Percentiles rank a stretch among this genome's conserved stretches.
Evolutionary conservation across 306 rosid genomes (phyloP).

Genomic region (Glycine soja): DNA sequence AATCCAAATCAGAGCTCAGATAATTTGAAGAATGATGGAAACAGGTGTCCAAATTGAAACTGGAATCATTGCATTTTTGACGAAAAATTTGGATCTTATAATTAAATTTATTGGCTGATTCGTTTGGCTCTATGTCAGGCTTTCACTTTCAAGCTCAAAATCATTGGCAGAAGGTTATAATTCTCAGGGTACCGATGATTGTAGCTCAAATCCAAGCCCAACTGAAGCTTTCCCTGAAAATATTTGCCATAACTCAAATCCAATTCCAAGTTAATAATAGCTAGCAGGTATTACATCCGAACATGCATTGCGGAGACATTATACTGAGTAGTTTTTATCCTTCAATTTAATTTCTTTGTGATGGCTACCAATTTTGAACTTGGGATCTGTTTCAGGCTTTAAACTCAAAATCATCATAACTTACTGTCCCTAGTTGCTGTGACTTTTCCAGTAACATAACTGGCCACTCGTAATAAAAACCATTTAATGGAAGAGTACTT

Average conservation of each 20-base stretch:
- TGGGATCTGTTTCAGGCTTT: constrained; percentile 35
- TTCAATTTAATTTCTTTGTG: constrained; percentile 1
- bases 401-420: background rate
- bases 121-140: background rate
- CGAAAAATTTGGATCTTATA: background rate
- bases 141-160: background rate
- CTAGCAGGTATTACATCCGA: constrained; percentile 36
- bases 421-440: constrained; percentile 45
- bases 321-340: constrained; percentile 3
- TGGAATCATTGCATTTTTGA: constrained; percentile 14
- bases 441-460: background rate
- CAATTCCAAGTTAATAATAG: constrained; percentile 26
- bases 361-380: background rate
- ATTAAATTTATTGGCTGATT: background rate
- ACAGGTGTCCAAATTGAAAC: background rate
- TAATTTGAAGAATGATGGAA: constrained; percentile 4
- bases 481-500: constrained; percentile 42
- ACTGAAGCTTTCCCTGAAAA: constrained; percentile 4
- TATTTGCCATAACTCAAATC: constrained; percentile 6
- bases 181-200: background rate
- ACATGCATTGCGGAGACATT: constrained; percentile 8
- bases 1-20: background rate
- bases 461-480: constrained; percentile 29
- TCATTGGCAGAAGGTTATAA: background rate
- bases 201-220: background rate